Conservation (phyloP, 1,284 basidiomycete genomes). For the Cutaneotrichosporon sp. region DNA sequence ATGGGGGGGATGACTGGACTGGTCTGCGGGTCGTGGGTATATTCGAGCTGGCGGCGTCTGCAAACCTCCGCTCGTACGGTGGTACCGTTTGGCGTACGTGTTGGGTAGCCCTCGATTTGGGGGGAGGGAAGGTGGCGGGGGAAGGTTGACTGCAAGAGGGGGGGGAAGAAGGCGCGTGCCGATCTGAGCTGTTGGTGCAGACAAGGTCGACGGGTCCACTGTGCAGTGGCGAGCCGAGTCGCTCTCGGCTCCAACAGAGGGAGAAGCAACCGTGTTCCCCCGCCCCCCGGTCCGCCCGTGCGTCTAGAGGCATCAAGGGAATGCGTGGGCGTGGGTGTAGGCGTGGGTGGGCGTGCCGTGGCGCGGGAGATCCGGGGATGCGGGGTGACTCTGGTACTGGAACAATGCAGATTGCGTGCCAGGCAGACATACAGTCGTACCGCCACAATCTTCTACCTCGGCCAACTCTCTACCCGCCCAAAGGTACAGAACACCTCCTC, state of each 20-base stretch:
- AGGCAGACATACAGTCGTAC: neutral
- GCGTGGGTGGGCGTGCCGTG: neutral
- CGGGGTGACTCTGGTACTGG: neutral
- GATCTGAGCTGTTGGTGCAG: neutral
- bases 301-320: too few species aligned
- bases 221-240: too few species aligned
- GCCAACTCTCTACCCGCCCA: neutral
- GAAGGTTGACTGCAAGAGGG: neutral
- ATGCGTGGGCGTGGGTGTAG: neutral
- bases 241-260: neutral
- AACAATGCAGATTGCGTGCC: conserved; percentile 1
- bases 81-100: neutral
- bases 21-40: conserved; percentile 3
- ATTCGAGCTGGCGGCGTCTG: neutral
- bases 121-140: neutral
- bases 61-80: neutral
- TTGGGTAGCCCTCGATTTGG: too few species aligned
- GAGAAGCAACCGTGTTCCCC: neutral
- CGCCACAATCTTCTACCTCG: neutral
- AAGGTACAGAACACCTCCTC: neutral
- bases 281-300: neutral
- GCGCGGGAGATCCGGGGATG: neutral
- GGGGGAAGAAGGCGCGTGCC: neutral
- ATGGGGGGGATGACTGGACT: conserved; percentile 8
- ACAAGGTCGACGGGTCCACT: neutral